Base-by-base conservation (phyloP, 768 basidiomycete species). In the Floccularia luteovirens region DNA sequence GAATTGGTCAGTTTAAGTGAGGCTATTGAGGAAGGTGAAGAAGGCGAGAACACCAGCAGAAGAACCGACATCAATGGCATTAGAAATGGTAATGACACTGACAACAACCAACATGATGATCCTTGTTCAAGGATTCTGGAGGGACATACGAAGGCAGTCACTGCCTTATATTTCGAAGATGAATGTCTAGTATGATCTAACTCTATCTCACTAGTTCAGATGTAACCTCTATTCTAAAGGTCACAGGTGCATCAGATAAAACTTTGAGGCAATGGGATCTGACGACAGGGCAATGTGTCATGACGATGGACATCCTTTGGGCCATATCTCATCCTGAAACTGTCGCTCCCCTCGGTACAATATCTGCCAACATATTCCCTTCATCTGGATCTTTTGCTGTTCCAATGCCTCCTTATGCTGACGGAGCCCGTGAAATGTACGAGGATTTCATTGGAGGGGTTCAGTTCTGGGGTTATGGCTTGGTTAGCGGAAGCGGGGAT, bases 251-350 rank as follows among this genome's bases (percentile, higher is more conserved):
- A 4, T 91, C 90, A 3, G 96, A 99, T 66, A 97, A 97, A 63
- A 99, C 96, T 0, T 73, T 99, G 40, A 88, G 96, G 2, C 94
- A 98, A 57, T 99, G 96, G 96, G 96, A 98, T 56, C 76, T 98
- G 39, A 78, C 76, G 14, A 98, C 96, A 0, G 96, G 94, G 5
- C 96, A 98, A 69, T 99, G 96, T 61, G 84, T 98, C 33, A 83
- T 96, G 70, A 94, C 94, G 17, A 99, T 99, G 96, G 96, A 99
- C 60, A 96, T 99, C 47, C 79, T 99, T 19, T 99, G 96, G 96
- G 96, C 94, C 2, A 94, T 98, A 49, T 91, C 90, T 7, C 94
- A 98, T 61, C 81, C 91, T 2, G 72, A 82, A 27, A 56, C 64
- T 19, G 52, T 69, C 8, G 58, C 59, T 12, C 55, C 72, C 16